Evolutionary conservation across 129 eudicot genomes (phyloP).

Genomic region (Ambrosia artemisiifolia): DNA sequence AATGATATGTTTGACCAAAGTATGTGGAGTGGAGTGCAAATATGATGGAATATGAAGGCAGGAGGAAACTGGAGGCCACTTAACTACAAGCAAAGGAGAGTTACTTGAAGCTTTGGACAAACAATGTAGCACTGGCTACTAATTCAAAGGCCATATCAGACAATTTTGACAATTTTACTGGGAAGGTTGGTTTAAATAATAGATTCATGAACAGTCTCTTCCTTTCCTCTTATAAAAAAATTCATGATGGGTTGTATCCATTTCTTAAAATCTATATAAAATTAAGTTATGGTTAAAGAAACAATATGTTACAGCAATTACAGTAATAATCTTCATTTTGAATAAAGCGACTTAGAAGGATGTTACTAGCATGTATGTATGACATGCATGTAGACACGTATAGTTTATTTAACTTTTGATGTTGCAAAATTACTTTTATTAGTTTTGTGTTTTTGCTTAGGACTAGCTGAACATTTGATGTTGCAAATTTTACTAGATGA

Average conservation of each 20-base stretch:
- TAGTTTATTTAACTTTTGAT: too few species aligned
- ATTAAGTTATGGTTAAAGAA: neutral
- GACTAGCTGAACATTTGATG: too few species aligned
- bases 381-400: too few species aligned
- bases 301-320: neutral
- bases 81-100: conserved; percentile 89
- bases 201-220: conserved; percentile 1
- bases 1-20: conserved; percentile 34
- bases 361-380: too few species aligned
- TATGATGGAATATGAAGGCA: conserved; percentile 75
- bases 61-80: conserved; percentile 60
- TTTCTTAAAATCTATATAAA: neutral
- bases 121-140: conserved; percentile 85
- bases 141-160: conserved; percentile 95
- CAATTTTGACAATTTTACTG: conserved; percentile 88
- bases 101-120: conserved; percentile 75
- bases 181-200: conserved; percentile 54
- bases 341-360: neutral
- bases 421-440: too few species aligned
- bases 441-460: too few species aligned
- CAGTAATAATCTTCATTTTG: neutral
- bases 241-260: neutral
- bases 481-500: too few species aligned
- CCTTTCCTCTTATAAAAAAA: neutral
- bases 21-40: conserved; percentile 98